Base-by-base conservation (phyloP, 1,284 basidiomycete species). In the Coniophora puteana region DNA sequence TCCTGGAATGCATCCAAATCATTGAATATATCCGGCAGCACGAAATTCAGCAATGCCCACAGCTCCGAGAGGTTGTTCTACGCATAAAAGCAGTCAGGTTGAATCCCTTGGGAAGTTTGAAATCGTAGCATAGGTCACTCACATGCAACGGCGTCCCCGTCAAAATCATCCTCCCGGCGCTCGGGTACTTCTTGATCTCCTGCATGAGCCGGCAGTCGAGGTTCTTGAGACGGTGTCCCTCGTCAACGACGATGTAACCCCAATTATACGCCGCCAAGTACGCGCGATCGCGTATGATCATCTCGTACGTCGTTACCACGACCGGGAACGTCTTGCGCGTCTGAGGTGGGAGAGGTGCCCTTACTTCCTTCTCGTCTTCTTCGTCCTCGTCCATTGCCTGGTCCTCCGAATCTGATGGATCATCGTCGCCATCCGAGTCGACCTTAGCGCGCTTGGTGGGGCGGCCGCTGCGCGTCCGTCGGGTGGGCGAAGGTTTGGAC, bases 221-320 rank as follows among this genome's bases (percentile, higher is more conserved):
- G 54, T 98, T 97, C 69, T 97, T 97, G 52, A 98, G 63, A 18
- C 94, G 74, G 61, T 98, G 94, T 0, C 93, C 93, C 63, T 98
- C 94, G 59, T 97, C 94, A 1, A 97, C 93, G 39, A 97, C 89
- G 51, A 97, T 90, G 55, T 92, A 95, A 38, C 91, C 92, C 90
- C 91, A 95, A 40, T 80, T 68, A 56, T 86, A 84, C 38, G 75
- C 73, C 4, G 75, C 66, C 24, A 95, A 70, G 52, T 78, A 73
- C 24, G 69, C 64, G 10, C 83, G 74, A 57, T 96, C 93, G 47
- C 77, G 82, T 51, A 98, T 95, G 51, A 93, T 79, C 55, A 97
- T 91, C 54, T 98, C 93, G 57, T 93, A 97, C 5, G 92, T 95
- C 12, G 94, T 97, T 20, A 96, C 64, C 14, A 97, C 78, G 18